Percentiles rank a stretch among this genome's conserved stretches.
Conservation (phyloP, 2,329 filamentous ascomycete species). For the Emmonsiellopsis sp. region DNA sequence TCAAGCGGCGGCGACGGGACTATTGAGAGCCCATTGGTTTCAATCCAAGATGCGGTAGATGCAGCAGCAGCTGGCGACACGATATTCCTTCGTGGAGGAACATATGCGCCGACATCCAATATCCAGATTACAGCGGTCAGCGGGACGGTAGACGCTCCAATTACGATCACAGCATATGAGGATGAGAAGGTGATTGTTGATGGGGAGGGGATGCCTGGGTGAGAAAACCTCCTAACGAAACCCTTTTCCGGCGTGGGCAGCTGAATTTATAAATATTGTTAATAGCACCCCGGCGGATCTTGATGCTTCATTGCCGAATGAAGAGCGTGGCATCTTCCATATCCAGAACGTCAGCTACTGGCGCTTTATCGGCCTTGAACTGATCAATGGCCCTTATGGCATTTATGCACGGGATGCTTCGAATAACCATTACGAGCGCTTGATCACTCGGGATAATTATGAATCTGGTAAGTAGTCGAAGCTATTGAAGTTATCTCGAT, state of each 20-base stretch:
- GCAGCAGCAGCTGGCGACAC: conserved; percentile 39
- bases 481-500: neutral
- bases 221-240: neutral
- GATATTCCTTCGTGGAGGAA: conserved; percentile 38
- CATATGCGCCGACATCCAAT: conserved; percentile 39
- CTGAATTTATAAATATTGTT: neutral
- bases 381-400: conserved; percentile 32
- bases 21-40: conserved; percentile 33
- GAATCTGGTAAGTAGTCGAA: conserved; percentile 14
- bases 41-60: conserved; percentile 41
- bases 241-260: neutral
- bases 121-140: conserved; percentile 38
- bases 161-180: conserved; percentile 36
- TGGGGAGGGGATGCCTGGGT: conserved; percentile 29
- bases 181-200: conserved; percentile 39
- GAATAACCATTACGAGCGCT: conserved; percentile 28
- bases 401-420: conserved; percentile 27
- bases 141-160: conserved; percentile 33
- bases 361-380: conserved; percentile 36
- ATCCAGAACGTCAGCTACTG: conserved; percentile 39
- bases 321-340: conserved; percentile 40
- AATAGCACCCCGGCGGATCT: conserved; percentile 35
- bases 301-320: conserved; percentile 30
- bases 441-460: conserved; percentile 33
- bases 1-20: conserved; percentile 31